Evolutionary conservation across 75 land plant genomes (phyloP).

Genomic region (Selaginella tamariscina): DNA sequence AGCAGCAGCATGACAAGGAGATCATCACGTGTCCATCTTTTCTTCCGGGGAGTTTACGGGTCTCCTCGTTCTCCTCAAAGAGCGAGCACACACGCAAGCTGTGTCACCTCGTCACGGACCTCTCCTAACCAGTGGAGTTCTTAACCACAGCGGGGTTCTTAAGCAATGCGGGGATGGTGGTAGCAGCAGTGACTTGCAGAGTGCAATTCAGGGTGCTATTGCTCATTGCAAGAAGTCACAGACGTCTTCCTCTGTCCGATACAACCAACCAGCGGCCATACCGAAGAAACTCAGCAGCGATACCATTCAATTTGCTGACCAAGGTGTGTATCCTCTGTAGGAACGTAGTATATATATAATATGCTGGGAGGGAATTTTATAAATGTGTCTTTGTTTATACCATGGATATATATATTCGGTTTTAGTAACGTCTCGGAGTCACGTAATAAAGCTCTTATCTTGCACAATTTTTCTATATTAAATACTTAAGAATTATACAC

Average conservation of each 20-base stretch:
- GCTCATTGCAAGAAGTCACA: neutral
- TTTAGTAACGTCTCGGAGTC: too few relatives aligned
- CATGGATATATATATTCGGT: too few relatives aligned
- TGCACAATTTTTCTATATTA: too few relatives aligned
- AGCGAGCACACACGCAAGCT: neutral
- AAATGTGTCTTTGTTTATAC: too few relatives aligned
- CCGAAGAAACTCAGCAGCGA: too few relatives aligned
- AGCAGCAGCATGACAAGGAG: slow-evolving; percentile 1
- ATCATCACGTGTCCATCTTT: neutral
- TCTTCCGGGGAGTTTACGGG: neutral
- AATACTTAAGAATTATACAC: too few relatives aligned
- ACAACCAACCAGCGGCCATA: too few relatives aligned
- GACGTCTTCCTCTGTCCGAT: neutral
- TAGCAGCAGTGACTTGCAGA: neutral
- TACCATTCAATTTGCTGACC: too few relatives aligned
- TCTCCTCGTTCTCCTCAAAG: neutral
- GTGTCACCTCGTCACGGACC: neutral
- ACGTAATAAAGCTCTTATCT: too few relatives aligned
- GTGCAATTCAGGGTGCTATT: neutral
- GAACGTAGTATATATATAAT: too few relatives aligned
- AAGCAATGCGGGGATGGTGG: neutral
- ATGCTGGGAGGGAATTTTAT: too few relatives aligned
- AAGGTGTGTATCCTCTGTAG: too few relatives aligned
- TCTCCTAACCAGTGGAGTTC: neutral
- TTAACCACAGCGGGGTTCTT: neutral